These are phyloP conservation scores for Fusarium subtropicale DNA, from an alignment of 2,329 filamentous ascomycete genomes.

Conservation along the genomic window DNA sequence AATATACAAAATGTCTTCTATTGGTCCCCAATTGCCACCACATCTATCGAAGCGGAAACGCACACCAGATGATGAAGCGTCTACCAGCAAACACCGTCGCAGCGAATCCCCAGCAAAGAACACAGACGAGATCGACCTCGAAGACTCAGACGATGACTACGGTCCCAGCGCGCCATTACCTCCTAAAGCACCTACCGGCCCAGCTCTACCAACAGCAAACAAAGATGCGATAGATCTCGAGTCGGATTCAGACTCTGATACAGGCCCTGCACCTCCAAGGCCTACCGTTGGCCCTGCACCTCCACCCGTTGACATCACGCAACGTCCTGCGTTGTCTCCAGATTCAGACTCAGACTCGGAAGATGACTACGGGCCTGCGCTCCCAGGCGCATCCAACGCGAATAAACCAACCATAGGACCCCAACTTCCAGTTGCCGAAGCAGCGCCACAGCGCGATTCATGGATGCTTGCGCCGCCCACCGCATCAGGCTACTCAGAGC, in stretches of 20 bases:
- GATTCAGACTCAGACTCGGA: conserved; percentile 60
- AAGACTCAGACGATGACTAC: conserved; percentile 57
- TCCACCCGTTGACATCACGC: conserved; percentile 49
- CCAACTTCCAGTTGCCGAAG: conserved; percentile 51
- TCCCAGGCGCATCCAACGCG: conserved; percentile 61
- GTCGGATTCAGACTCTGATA: conserved; percentile 53
- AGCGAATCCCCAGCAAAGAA: conserved; percentile 52
- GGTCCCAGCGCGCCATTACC: conserved; percentile 52
- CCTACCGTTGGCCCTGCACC: conserved; percentile 49
- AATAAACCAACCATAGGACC: conserved; percentile 60
- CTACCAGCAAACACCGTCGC: conserved; percentile 57
- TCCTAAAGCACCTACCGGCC: conserved; percentile 38
- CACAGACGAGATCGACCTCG: conserved; percentile 61
- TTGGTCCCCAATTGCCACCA: conserved; percentile 77
- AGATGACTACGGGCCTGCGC: conserved; percentile 70
- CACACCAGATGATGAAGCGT: conserved; percentile 52
- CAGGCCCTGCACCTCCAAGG: conserved; percentile 54
- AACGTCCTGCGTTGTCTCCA: conserved; percentile 45
- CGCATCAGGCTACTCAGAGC: conserved; percentile 67
- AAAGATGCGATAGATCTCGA: conserved; percentile 58
- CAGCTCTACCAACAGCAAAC: conserved; percentile 48
- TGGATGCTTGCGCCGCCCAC: conserved; percentile 83
- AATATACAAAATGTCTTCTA: conserved; percentile 68
- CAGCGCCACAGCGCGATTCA: conserved; percentile 77
- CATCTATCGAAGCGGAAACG: conserved; percentile 74